Conservation (phyloP, 257 asterid genomes). For the Avicennia marina region DNA sequence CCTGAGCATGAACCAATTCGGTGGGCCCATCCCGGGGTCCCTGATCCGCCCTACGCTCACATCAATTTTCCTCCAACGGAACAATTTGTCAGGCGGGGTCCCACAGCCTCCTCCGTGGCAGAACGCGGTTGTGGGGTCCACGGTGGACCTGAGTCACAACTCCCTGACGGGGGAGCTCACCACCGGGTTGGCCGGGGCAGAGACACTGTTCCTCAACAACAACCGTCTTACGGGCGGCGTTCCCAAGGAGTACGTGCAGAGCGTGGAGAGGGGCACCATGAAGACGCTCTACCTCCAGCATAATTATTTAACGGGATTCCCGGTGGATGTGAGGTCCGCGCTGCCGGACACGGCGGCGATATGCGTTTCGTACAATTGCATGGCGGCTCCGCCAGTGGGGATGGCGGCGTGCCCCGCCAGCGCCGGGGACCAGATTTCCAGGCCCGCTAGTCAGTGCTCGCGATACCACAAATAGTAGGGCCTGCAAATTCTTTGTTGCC, state of each 20-base stretch:
- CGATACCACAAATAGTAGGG: conserved; percentile 16
- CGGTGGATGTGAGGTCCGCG: conserved; percentile 31
- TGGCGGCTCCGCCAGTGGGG: conserved; percentile 49
- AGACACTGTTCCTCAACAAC: conserved; percentile 58
- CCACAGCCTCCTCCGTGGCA: conserved; percentile 31
- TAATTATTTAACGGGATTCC: conserved; percentile 54
- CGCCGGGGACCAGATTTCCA: conserved; percentile 52
- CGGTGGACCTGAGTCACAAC: conserved; percentile 72
- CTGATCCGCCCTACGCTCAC: conserved; percentile 43
- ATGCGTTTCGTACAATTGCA: conserved; percentile 65
- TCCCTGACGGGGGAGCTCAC: conserved; percentile 45
- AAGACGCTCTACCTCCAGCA: conserved; percentile 70
- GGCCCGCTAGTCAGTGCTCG: conserved; percentile 70
- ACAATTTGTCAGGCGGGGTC: conserved; percentile 68
- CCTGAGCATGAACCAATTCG: conserved; percentile 60
- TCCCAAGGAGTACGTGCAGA: conserved; percentile 49
- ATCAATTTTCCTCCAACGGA: conserved; percentile 78
- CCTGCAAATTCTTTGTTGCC: no score
- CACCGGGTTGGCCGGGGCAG: conserved; percentile 39
- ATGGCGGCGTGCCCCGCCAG: conserved; percentile 56
- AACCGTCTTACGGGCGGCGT: conserved; percentile 54
- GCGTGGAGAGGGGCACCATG: conserved; percentile 41
- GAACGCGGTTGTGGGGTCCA: conserved; percentile 32
- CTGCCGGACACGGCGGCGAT: conserved; percentile 57
- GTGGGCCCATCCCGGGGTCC: conserved; percentile 60